Conservation (phyloP, 345 rosid species). For the Firmiana major region DNA sequence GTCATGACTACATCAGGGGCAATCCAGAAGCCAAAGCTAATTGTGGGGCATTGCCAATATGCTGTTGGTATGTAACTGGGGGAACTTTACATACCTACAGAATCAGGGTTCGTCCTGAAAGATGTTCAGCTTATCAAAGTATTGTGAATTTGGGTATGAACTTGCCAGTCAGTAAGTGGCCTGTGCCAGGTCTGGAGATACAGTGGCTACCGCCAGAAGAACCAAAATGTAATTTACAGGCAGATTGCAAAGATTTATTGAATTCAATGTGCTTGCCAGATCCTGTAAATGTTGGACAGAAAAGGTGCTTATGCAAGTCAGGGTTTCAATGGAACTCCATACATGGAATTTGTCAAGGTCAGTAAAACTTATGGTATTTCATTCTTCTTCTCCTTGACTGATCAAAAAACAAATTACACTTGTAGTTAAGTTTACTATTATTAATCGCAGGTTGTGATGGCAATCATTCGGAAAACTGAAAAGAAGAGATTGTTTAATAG, state of each 20-base stretch:
- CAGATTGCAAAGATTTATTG: background rate
- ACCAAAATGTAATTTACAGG: background rate
- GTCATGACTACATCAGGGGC: slow-evolving; percentile 23
- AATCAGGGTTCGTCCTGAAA: slow-evolving; percentile 11
- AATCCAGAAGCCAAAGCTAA: background rate
- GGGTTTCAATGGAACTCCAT: slow-evolving; percentile 12
- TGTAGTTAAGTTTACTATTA: background rate
- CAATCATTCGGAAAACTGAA: background rate
- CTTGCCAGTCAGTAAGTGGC: slow-evolving; percentile 16
- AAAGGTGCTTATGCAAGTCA: slow-evolving; percentile 9
- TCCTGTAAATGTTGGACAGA: background rate
- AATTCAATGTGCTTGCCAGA: slow-evolving; percentile 11
- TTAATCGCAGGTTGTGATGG: background rate
- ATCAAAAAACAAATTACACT: background rate
- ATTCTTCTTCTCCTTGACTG: background rate
- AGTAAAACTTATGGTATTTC: background rate
- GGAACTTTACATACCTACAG: background rate
- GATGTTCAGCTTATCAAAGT: slow-evolving; percentile 18
- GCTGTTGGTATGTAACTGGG: slow-evolving; percentile 15
- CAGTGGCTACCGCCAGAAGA: slow-evolving; percentile 9
- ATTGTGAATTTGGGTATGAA: slow-evolving; percentile 13
- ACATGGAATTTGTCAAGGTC: slow-evolving; percentile 10
- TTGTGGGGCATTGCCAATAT: slow-evolving; percentile 1
- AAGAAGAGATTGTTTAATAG: background rate
- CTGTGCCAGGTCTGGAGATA: slow-evolving; percentile 15